Conservation (phyloP, 192 early-diverging fungal genomes). For the Powellomyces hirtus region DNA sequence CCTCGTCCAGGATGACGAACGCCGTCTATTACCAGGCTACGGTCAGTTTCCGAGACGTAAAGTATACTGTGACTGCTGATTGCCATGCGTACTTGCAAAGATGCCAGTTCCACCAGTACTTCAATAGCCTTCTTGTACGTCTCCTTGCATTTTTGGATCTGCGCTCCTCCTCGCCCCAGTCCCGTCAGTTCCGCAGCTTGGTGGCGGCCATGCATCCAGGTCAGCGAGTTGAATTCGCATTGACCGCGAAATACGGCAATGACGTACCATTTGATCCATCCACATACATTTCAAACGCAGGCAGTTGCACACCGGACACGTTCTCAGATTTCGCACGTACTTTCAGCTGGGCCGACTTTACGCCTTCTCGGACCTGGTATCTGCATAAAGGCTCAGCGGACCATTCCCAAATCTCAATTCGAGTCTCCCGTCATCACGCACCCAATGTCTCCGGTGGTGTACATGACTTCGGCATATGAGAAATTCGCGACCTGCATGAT, state of each 20-base stretch:
- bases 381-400: conserved; percentile 34
- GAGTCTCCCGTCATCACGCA: too few species aligned
- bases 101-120: conserved; percentile 96
- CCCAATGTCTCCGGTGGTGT: conserved; percentile 95
- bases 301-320: conserved; percentile 94
- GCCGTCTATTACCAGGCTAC: conserved; percentile 65
- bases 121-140: conserved; percentile 93
- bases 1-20: conserved; percentile 98
- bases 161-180: conserved; percentile 95
- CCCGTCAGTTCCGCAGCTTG: conserved; percentile 95
- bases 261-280: conserved; percentile 85
- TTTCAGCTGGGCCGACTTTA: conserved; percentile 86
- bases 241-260: too few species aligned
- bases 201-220: too few species aligned
- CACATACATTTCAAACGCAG: conserved; percentile 83
- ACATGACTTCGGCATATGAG: conserved; percentile 95
- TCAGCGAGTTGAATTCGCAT: too few species aligned
- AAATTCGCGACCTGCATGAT: conserved; percentile 91
- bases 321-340: conserved; percentile 94
- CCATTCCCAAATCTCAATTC: not conserved
- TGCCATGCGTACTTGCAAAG: conserved; percentile 70
- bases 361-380: conserved; percentile 94
- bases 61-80: not conserved
- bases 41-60: not conserved
- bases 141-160: conserved; percentile 90